Percentiles rank a stretch among this genome's conserved stretches.
phyloP scores from a whole-genome alignment of 2,329 filamentous ascomycete genomes.

The Geoglossum cookeanum region DNA sequence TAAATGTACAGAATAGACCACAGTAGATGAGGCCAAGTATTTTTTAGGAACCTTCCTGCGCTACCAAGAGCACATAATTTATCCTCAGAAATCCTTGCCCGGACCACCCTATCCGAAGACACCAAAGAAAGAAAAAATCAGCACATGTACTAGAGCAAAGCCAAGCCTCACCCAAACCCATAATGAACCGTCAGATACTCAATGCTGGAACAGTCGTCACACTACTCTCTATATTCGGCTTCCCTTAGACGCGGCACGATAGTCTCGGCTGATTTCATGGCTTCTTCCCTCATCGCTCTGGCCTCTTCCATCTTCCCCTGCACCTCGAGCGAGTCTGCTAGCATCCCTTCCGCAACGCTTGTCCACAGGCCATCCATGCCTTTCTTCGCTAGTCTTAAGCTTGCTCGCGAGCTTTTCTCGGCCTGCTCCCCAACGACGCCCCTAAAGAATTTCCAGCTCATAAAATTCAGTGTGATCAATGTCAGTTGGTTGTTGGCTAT shows the following conservation, averaged over 20 bases:
- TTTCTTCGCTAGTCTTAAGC: slow-evolving; percentile 28
- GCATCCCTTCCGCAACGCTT: slow-evolving; percentile 61
- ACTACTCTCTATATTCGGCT: background rate
- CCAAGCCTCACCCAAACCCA: background rate
- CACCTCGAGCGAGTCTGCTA: slow-evolving; percentile 55
- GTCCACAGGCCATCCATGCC: slow-evolving; percentile 39
- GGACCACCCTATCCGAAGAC: background rate
- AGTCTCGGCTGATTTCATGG: slow-evolving; percentile 12
- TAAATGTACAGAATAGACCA: background rate
- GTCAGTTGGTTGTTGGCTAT: slow-evolving; percentile 61
- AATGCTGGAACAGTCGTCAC: background rate
- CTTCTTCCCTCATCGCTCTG: slow-evolving; percentile 25
- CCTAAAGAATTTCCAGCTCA: slow-evolving; percentile 67
- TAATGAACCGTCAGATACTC: background rate
- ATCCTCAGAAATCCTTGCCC: background rate
- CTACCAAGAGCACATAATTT: background rate
- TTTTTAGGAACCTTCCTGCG: background rate
- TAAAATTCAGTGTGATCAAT: slow-evolving; percentile 67
- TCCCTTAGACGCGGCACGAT: background rate
- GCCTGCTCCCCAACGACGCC: slow-evolving; percentile 60
- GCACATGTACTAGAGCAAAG: background rate
- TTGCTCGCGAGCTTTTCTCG: slow-evolving; percentile 22
- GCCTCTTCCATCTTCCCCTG: slow-evolving; percentile 44
- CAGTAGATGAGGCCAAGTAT: background rate
- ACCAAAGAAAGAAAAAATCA: background rate